Percentiles rank a stretch among this genome's conserved stretches.
phyloP scores from a whole-genome alignment of 768 basidiomycete genomes.

The Gelatoporia subvermispora region DNA sequence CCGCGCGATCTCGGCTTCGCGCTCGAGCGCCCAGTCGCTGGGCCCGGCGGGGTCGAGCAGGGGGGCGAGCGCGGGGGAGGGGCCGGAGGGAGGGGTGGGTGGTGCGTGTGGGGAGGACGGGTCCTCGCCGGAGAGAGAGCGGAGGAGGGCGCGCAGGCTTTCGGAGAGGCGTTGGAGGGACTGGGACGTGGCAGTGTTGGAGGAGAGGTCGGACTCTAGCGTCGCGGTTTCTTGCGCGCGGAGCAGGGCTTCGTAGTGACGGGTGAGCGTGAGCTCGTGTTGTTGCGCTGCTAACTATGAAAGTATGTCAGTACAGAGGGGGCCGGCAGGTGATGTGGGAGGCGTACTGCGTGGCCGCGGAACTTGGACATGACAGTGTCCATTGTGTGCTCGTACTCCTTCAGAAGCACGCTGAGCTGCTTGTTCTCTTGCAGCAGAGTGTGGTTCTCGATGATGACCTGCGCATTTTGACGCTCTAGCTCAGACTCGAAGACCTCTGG shows the following conservation, averaged over 20 bases:
- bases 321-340: neutral
- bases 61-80: slow-evolving; percentile 37
- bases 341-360: slow-evolving; percentile 78
- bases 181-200: slow-evolving; percentile 54
- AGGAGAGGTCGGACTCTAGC: slow-evolving; percentile 50
- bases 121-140: slow-evolving; percentile 63
- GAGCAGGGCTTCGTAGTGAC: slow-evolving; percentile 86
- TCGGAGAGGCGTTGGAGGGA: slow-evolving; percentile 70
- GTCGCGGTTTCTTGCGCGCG: slow-evolving; percentile 55
- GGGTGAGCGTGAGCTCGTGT: slow-evolving; percentile 80
- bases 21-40: slow-evolving; percentile 82
- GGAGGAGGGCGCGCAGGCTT: slow-evolving; percentile 66
- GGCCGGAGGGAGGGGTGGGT: slow-evolving; percentile 31
- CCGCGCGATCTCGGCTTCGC: slow-evolving; percentile 82
- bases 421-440: slow-evolving; percentile 91
- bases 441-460: slow-evolving; percentile 92
- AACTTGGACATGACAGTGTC: slow-evolving; percentile 98
- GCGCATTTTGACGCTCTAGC: slow-evolving; percentile 84
- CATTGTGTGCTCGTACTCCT: slow-evolving; percentile 92
- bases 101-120: slow-evolving; percentile 5
- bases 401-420: slow-evolving; percentile 80
- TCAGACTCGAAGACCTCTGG: slow-evolving; percentile 91
- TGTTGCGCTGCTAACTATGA: slow-evolving; percentile 85
- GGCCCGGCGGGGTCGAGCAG: slow-evolving; percentile 33
- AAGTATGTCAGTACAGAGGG: slow-evolving; percentile 2